These are phyloP conservation scores for Phytophthora pisi DNA, from an alignment of 352 stramenopile genomes.

Conservation along the genomic window DNA sequence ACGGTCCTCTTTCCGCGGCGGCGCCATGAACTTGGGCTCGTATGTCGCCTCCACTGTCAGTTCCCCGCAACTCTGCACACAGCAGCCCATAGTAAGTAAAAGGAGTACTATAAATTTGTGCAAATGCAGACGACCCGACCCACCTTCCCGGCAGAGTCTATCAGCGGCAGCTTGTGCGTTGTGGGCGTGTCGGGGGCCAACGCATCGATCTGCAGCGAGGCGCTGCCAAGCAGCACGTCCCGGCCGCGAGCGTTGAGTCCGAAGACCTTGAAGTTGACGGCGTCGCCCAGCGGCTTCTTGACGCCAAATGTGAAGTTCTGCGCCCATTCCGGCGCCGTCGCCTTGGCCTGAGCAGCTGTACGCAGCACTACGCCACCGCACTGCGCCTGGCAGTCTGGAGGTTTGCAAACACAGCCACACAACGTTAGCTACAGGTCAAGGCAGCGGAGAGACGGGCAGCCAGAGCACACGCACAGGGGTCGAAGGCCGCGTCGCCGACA, in stretches of 20 bases:
- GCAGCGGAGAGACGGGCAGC: neutral
- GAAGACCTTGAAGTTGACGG: slow-evolving; percentile 58
- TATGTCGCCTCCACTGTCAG: slow-evolving; percentile 49
- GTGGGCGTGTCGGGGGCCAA: slow-evolving; percentile 47
- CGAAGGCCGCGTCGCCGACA: slow-evolving; percentile 18
- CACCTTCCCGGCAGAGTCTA: slow-evolving; percentile 24
- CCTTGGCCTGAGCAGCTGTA: slow-evolving; percentile 51
- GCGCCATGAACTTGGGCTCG: slow-evolving; percentile 48
- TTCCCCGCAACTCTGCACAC: slow-evolving; percentile 36
- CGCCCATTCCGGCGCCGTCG: slow-evolving; percentile 53
- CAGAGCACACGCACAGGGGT: slow-evolving; percentile 34
- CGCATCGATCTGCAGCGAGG: slow-evolving; percentile 36
- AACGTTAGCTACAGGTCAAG: neutral
- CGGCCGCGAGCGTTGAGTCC: slow-evolving; percentile 44
- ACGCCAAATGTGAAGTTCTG: slow-evolving; percentile 64
- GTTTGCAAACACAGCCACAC: neutral
- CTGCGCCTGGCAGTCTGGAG: slow-evolving; percentile 59
- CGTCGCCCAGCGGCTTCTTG: slow-evolving; percentile 52
- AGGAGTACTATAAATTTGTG: neutral
- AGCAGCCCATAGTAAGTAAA: neutral
- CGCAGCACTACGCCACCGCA: slow-evolving; percentile 57
- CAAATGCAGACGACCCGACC: neutral
- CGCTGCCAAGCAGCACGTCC: slow-evolving; percentile 51
- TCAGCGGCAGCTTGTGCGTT: slow-evolving; percentile 34
- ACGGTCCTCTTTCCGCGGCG: slow-evolving; percentile 11